Evolutionary conservation across 805 yeast species (phyloP), one percentile per base, ranked within the genome.

Genomic region (Blastobotrys attinorum): DNA sequence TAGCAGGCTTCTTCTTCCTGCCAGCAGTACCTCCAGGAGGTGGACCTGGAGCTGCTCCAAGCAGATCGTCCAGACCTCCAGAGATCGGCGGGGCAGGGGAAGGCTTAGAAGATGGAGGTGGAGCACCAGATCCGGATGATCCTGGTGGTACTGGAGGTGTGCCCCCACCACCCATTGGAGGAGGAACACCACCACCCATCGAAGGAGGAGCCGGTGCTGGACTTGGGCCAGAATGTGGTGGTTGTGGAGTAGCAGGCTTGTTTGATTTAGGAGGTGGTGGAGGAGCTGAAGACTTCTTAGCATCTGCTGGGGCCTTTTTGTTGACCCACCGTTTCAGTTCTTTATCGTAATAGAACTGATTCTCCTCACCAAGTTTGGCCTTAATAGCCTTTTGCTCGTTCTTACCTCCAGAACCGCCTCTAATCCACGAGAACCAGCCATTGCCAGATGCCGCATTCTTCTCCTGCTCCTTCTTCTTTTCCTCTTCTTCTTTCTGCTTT

Each of bases 291-390:
- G 76, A 62, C 4, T 69, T 63, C 31, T 43, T 46, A 18, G 48
- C 52, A 18, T 58, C 61, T 38, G 47, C 51, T 4, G 65, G 64
- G 10, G 55, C 77, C 49, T 77, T 75, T 44, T 75, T 76, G 57
- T 86, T 81, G 42, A 92, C 77, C 96, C 97, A 92, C 56, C 96
- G 75, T 59, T 82, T 80, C 57, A 83, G 72, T 47, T 83, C 77
- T 54, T 85, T 90, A 64, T 89, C 96, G 60, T 78, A 92, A 56
- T 76, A 74, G 58, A 92, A 82, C 15, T 75, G 68, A 57, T 72
- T 82, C 47, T 78, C 73, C 45, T 83, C 85, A 10, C 97, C 98
- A 42, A 92, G 65, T 52, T 92, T 87, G 31, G 96, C 97, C 50
- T 77, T 76, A 48, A 80, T 73, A 0, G 88, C 83, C 57, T 84